Conservation (phyloP, 2,329 filamentous ascomycete genomes). For the Xylaria sp. region DNA sequence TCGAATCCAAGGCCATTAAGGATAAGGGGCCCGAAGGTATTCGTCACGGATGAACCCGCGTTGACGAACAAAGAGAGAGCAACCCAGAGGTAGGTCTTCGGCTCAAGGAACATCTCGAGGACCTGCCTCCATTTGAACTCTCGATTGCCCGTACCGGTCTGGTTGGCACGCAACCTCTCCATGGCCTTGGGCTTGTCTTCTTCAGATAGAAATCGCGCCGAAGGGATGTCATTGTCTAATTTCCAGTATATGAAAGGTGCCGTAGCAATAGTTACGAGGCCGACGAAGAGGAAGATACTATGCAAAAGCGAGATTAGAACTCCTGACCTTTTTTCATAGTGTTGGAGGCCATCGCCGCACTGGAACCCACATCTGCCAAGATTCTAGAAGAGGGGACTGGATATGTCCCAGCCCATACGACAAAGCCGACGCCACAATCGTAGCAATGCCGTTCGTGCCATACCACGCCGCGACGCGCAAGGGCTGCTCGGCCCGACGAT, state of each 20-base stretch:
- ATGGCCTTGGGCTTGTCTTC: constrained; percentile 68
- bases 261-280: constrained; percentile 67
- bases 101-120: constrained; percentile 61
- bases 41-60: constrained; percentile 70
- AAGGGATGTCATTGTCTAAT: constrained; percentile 68
- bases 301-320: background rate
- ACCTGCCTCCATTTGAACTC: constrained; percentile 64
- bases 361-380: constrained; percentile 54
- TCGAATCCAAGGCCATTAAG: constrained; percentile 69
- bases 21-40: constrained; percentile 72
- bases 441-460: constrained; percentile 68
- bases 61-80: constrained; percentile 70
- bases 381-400: constrained; percentile 54
- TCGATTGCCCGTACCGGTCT: constrained; percentile 63
- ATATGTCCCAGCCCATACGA: constrained; percentile 68
- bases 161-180: constrained; percentile 64
- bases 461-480: constrained; percentile 68
- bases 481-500: constrained; percentile 67
- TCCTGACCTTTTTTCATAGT: background rate
- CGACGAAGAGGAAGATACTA: constrained; percentile 69
- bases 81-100: constrained; percentile 69
- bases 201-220: constrained; percentile 67
- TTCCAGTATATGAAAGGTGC: constrained; percentile 68
- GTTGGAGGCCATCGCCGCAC: no score
- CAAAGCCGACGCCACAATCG: constrained; percentile 53